phyloP scores from a whole-genome alignment of 176 grass and related monocot genomes.

The Musa beccarii region DNA sequence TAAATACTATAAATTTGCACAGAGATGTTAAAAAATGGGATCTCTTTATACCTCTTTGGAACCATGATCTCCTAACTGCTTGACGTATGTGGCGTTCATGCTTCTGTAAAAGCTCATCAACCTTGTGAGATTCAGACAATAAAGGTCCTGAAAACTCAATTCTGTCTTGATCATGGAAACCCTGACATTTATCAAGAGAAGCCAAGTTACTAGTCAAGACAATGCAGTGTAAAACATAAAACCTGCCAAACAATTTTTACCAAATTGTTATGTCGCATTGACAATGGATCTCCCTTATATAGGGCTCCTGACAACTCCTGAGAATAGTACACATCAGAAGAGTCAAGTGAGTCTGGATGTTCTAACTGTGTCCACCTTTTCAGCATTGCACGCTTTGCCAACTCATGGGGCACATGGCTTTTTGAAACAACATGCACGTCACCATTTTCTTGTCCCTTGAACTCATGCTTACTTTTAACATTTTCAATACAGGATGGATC shows the following conservation, averaged over 20 bases:
- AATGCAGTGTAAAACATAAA: slow-evolving; percentile 11
- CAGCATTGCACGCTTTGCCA: slow-evolving; percentile 42
- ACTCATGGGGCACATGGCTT: slow-evolving; percentile 28
- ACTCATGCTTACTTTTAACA: slow-evolving; percentile 29
- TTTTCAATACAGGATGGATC: slow-evolving; percentile 22
- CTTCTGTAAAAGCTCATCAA: slow-evolving; percentile 82
- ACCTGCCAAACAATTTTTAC: slow-evolving; percentile 21
- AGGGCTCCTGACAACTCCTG: slow-evolving; percentile 48
- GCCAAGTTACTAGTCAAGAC: slow-evolving; percentile 8
- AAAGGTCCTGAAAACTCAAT: slow-evolving; percentile 87
- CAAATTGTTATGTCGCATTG: slow-evolving; percentile 46
- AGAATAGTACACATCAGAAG: slow-evolving; percentile 38
- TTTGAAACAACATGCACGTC: slow-evolving; percentile 31
- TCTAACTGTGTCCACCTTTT: slow-evolving; percentile 83
- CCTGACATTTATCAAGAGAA: slow-evolving; percentile 26
- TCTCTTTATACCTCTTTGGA: slow-evolving; percentile 55
- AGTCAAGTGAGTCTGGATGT: slow-evolving; percentile 72
- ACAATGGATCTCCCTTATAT: slow-evolving; percentile 37
- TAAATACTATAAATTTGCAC: not conserved
- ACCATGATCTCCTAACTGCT: slow-evolving; percentile 75
- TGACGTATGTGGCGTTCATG: slow-evolving; percentile 80
- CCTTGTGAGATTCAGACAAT: slow-evolving; percentile 61
- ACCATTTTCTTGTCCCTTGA: slow-evolving; percentile 32
- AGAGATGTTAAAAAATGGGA: not conserved
- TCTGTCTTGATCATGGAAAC: slow-evolving; percentile 43